A percentile compares a stretch with the other conserved stretches of the same genome.
phyloP scores from a whole-genome alignment of 2,329 filamentous ascomycete species.

The Botryosphaeria agaves region DNA sequence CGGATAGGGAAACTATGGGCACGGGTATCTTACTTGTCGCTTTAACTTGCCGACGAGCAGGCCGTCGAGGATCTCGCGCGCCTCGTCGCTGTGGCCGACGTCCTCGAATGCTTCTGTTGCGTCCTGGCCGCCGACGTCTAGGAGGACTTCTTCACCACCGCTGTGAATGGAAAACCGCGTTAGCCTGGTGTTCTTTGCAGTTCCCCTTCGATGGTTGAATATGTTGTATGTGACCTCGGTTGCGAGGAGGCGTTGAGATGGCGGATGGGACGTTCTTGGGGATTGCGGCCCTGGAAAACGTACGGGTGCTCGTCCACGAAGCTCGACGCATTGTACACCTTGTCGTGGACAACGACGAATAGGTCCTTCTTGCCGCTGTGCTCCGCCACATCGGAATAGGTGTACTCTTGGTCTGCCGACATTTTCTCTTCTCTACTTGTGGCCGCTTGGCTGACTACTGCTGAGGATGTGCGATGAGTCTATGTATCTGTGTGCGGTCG shows the following conservation, averaged over 20 bases:
- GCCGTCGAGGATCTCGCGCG: conserved; percentile 75
- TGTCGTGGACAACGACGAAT: conserved; percentile 84
- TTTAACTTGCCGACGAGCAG: conserved; percentile 63
- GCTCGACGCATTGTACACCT: conserved; percentile 77
- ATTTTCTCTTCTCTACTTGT: neutral
- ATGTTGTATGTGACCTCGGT: too few relatives aligned
- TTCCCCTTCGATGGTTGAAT: too few relatives aligned
- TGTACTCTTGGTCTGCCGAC: conserved; percentile 34
- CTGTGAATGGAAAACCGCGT: conserved; percentile 34
- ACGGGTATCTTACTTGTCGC: conserved; percentile 45
- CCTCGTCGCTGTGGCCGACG: conserved; percentile 97
- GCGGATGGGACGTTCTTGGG: conserved; percentile 1
- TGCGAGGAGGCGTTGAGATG: too few relatives aligned
- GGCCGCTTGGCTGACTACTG: too few relatives aligned
- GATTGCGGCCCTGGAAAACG: too few relatives aligned
- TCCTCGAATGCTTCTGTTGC: conserved; percentile 97
- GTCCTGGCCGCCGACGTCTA: conserved; percentile 92
- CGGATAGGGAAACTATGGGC: neutral
- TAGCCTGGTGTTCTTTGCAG: conserved; percentile 1
- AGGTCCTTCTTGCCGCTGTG: conserved; percentile 92
- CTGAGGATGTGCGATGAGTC: too few relatives aligned
- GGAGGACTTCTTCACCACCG: conserved; percentile 93
- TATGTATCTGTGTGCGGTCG: too few relatives aligned
- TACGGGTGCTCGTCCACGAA: conserved; percentile 97
- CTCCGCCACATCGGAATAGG: conserved; percentile 63